These are phyloP conservation scores for Purpureocillium lavendulum DNA, from an alignment of 2,329 filamentous ascomycete genomes.

Conservation along the genomic window DNA sequence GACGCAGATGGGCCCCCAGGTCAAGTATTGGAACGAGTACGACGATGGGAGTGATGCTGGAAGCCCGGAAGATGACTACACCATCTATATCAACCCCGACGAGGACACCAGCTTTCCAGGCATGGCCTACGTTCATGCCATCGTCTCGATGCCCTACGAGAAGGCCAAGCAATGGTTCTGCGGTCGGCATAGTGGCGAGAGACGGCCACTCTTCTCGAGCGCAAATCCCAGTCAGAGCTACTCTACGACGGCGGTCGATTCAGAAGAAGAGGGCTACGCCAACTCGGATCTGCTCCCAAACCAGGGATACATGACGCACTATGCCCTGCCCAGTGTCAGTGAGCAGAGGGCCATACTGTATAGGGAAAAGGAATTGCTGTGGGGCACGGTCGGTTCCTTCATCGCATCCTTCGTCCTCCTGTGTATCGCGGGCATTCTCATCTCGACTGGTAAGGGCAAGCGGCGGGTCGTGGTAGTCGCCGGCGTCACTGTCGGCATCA, in stretches of 20 bases:
- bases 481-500: too few species aligned
- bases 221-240: conserved; percentile 17
- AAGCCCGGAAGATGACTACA: too few species aligned
- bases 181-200: conserved; percentile 15
- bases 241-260: conserved; percentile 23
- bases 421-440: conserved; percentile 54
- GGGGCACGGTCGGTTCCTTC: conserved; percentile 45
- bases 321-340: too few species aligned
- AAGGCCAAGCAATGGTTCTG: conserved; percentile 44
- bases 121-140: conserved; percentile 47
- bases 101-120: too few species aligned
- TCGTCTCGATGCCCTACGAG: conserved; percentile 40
- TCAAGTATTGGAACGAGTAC: too few species aligned
- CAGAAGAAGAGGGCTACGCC: conserved; percentile 36
- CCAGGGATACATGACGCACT: too few species aligned
- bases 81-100: too few species aligned
- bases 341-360: conserved; percentile 42
- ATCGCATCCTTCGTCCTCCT: conserved; percentile 54
- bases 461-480: too few species aligned
- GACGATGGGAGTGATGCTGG: too few species aligned
- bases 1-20: too few species aligned
- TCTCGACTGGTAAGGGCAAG: conserved; percentile 60
- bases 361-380: conserved; percentile 47
- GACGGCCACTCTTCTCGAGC: conserved; percentile 11
- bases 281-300: too few species aligned